These are phyloP conservation scores for Melampsora occidentalis DNA, from an alignment of 1,284 basidiomycete genomes.

Conservation along the genomic window DNA sequence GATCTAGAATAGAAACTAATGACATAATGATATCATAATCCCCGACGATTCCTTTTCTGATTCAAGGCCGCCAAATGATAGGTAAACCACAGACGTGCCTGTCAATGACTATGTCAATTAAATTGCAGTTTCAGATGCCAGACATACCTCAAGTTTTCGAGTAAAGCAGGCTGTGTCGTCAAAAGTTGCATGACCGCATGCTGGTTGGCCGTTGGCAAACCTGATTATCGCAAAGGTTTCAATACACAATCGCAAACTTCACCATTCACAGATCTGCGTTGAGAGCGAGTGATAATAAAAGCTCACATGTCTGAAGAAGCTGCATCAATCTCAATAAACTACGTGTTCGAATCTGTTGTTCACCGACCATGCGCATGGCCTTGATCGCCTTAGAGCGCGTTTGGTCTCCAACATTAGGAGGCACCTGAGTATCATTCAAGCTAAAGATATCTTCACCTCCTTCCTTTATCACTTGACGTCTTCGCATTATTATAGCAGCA, in stretches of 20 bases:
- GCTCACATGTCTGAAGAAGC: constrained; percentile 50
- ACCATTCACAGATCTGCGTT: constrained; percentile 1
- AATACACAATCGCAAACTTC: constrained; percentile 7
- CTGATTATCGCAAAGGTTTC: not conserved
- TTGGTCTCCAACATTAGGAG: constrained; percentile 2
- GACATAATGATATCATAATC: constrained; percentile 86
- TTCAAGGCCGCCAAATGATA: not conserved
- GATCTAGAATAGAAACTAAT: constrained; percentile 80
- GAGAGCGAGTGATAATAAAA: not conserved
- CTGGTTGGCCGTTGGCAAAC: constrained; percentile 49
- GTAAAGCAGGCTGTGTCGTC: constrained; percentile 70
- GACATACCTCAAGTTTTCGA: constrained; percentile 80
- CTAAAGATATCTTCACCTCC: constrained; percentile 74
- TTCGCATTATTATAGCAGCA: constrained; percentile 80
- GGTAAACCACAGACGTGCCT: not conserved
- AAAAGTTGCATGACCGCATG: constrained; percentile 77
- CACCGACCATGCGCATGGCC: constrained; percentile 46
- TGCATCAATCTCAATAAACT: constrained; percentile 50
- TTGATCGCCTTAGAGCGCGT: constrained; percentile 37
- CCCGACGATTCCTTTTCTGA: constrained; percentile 57
- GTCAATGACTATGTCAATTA: not conserved
- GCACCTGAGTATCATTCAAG: constrained; percentile 63
- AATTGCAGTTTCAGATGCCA: constrained; percentile 58
- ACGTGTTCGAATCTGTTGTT: constrained; percentile 46
- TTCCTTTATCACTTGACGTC: constrained; percentile 76